phyloP scores from a whole-genome alignment of 805 yeast genomes.

The Lipomyces yamanashiensis region DNA sequence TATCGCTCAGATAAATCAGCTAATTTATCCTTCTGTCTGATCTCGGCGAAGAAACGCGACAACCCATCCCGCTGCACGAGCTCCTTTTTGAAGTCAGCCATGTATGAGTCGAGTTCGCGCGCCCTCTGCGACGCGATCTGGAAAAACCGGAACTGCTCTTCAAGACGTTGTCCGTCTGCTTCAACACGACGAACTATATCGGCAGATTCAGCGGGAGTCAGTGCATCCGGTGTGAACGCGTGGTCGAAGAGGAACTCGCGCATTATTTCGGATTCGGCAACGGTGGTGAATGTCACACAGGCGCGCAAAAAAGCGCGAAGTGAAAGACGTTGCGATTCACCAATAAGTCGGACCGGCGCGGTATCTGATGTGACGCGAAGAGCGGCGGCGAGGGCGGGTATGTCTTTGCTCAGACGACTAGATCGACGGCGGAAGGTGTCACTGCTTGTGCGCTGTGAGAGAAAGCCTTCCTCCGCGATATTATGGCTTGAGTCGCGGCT shows the following conservation, averaged over 20 bases:
- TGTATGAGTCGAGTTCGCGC: constrained; percentile 56
- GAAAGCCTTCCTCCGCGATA: not conserved
- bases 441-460: constrained; percentile 1
- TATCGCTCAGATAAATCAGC: constrained; percentile 68
- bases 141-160: constrained; percentile 74
- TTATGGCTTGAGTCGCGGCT: not conserved
- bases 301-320: constrained; percentile 71
- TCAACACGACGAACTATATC: constrained; percentile 66
- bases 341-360: constrained; percentile 49
- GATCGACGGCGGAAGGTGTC: constrained; percentile 1
- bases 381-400: not conserved
- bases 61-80: constrained; percentile 62
- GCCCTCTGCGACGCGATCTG: constrained; percentile 66
- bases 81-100: constrained; percentile 62
- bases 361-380: too few species aligned
- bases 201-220: constrained; percentile 51
- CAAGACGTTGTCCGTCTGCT: constrained; percentile 64
- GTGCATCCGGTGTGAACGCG: constrained; percentile 43
- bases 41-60: constrained; percentile 63
- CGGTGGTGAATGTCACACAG: constrained; percentile 58
- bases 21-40: constrained; percentile 59
- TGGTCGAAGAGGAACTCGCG: constrained; percentile 57
- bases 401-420: not conserved
- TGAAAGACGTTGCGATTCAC: constrained; percentile 79
- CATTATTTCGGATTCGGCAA: constrained; percentile 58